Evolutionary conservation across 257 asterid genomes (phyloP), one percentile per base, ranked within the genome.

Genomic region (Catharanthus roseus): DNA sequence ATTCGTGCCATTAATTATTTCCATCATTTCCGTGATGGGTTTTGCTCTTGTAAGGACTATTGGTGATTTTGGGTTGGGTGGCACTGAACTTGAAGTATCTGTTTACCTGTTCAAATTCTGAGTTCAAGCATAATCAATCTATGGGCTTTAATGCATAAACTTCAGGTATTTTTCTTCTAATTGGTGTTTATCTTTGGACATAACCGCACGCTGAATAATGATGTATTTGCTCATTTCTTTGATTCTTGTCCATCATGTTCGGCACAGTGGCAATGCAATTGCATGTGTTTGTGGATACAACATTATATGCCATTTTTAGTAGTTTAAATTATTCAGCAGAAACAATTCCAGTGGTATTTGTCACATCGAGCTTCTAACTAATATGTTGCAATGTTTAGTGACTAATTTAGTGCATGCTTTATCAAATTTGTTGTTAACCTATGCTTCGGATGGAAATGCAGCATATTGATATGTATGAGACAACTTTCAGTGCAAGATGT

Each of bases 401-500:
- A 42, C 15, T 42, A 42, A 42, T 42, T 42, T 15, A 42, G 49
- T 1, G 10, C 9, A 10, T 42, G 49, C 49, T 42, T 42, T 42
- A 0, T 6, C n/a, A n/a, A n/a, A n/a, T n/a, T 8, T 42, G 49
- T 9, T 42, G 49, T 10, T 42, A 42, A 42, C 2, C 49, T 42
- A 42, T 42, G 49, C 11, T 42, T 8, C 11, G 49, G 49, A 6
- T 42, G 0, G n/a, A 42, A 42, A 42, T 42, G 49, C 11, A 42
- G 49, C 11, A 42, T 42, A 10, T 42, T 42, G 11, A 42, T 42
- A 0, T 42, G 49, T 42, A 42, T 42, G 49, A 42, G 12, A 42
- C 57, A 67, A 70, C 72, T 75, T 83, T 70, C 96, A 93, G 98
- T 68, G 84, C 95, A 76, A 97, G 98, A 81, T 90, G 98, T 88